These are phyloP conservation scores for Alternaria burnsii DNA, from an alignment of 2,329 filamentous ascomycete species.

Conservation along the genomic window DNA sequence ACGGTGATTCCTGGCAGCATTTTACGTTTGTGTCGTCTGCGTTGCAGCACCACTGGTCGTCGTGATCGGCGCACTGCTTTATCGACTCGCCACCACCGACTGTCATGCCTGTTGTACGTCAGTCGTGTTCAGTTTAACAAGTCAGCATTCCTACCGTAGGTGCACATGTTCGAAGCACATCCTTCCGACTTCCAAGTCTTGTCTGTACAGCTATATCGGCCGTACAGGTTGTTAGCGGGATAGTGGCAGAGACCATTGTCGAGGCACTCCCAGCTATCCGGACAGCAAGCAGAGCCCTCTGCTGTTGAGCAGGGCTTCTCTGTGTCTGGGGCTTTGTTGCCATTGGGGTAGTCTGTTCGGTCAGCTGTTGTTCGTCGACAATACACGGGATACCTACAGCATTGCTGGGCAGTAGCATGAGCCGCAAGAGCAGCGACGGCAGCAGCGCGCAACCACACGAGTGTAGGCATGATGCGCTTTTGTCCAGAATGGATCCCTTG, in stretches of 20 bases:
- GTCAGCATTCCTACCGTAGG: conserved; percentile 34
- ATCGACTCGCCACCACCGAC: conserved; percentile 43
- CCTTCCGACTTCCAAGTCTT: conserved; percentile 43
- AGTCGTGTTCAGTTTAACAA: not conserved
- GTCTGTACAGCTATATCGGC: conserved; percentile 50
- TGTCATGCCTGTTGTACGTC: conserved; percentile 25
- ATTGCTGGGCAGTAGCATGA: conserved; percentile 36
- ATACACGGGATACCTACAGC: conserved; percentile 34
- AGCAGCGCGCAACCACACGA: conserved; percentile 32
- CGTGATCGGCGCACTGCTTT: conserved; percentile 43
- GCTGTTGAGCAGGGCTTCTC: conserved; percentile 48
- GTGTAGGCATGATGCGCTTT: conserved; percentile 24
- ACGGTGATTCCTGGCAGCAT: conserved; percentile 44
- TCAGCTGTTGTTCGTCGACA: conserved; percentile 11
- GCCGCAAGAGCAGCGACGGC: conserved; percentile 25
- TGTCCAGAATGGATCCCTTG: conserved; percentile 11
- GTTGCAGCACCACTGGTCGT: conserved; percentile 50
- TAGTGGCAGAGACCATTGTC: conserved; percentile 51
- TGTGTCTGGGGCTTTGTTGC: conserved; percentile 31
- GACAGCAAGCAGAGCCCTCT: conserved; percentile 47
- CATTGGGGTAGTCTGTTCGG: conserved; percentile 47
- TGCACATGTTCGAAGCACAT: conserved; percentile 48
- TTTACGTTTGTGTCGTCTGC: conserved; percentile 38
- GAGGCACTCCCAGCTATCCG: conserved; percentile 48
- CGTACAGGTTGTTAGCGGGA: conserved; percentile 34